These are phyloP conservation scores for Mayamaea pseudoterrestris DNA, from an alignment of 108 stramenopile species.

Conservation along the genomic window DNA sequence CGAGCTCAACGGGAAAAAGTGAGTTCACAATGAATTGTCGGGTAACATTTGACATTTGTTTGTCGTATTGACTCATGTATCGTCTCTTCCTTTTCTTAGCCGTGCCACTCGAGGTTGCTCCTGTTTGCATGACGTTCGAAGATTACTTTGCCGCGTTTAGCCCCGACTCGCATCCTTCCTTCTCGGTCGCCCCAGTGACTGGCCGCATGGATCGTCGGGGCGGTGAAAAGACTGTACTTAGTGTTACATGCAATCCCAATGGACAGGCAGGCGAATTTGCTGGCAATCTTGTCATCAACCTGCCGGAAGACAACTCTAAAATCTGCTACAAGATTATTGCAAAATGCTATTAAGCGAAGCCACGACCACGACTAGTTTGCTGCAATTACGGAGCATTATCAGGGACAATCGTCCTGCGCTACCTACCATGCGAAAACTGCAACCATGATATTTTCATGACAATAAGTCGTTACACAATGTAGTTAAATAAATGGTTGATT, in stretches of 20 bases:
- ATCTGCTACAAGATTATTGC: slow-evolving; percentile 69
- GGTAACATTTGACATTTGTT: neutral
- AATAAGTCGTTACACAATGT: no score
- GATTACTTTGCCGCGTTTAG: slow-evolving; percentile 71
- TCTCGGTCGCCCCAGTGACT: slow-evolving; percentile 47
- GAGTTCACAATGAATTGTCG: neutral
- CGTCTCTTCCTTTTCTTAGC: neutral
- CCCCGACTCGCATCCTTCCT: slow-evolving; percentile 56
- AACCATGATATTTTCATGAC: no score
- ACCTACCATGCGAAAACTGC: no score
- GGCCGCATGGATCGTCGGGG: slow-evolving; percentile 79
- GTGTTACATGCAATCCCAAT: slow-evolving; percentile 39
- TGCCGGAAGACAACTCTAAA: slow-evolving; percentile 75
- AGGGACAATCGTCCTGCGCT: no score
- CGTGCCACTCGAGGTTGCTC: slow-evolving; percentile 32
- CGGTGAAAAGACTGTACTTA: slow-evolving; percentile 52
- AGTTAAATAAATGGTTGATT: no score
- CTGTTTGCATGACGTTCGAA: slow-evolving; percentile 81
- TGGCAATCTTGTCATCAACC: slow-evolving; percentile 66
- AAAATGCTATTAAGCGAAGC: slow-evolving; percentile 40
- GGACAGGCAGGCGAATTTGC: slow-evolving; percentile 50
- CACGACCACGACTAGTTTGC: no score
- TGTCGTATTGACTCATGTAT: neutral
- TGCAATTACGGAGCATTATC: neutral
- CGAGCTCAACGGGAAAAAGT: slow-evolving; percentile 14